Evolutionary conservation across 1,284 basidiomycete genomes (phyloP).

Genomic region (Schizophyllum commune): DNA sequence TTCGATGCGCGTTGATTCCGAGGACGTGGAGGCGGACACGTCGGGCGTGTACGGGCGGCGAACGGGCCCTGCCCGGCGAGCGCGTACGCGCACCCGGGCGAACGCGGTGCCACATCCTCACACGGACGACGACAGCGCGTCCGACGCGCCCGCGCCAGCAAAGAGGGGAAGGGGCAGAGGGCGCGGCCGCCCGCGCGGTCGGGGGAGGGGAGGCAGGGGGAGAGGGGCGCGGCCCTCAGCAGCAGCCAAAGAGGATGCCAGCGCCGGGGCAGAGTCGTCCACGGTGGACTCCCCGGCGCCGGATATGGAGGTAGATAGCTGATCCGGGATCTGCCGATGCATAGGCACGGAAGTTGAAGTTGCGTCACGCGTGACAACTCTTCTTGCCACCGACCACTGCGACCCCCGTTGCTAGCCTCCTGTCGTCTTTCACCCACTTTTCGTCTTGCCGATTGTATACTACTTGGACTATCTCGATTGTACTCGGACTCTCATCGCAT

Average conservation of each 20-base stretch:
- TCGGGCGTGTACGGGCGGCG: conserved; percentile 10
- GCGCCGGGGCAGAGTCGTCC: neutral
- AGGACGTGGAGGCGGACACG: conserved; percentile 25
- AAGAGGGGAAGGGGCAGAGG: conserved; percentile 22
- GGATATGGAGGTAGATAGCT: neutral
- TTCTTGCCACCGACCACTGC: neutral
- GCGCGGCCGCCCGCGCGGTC: conserved; percentile 15
- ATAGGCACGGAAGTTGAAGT: neutral
- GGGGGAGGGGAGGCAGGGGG: conserved; percentile 15
- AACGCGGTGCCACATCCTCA: neutral
- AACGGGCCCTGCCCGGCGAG: conserved; percentile 18
- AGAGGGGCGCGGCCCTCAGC: conserved; percentile 8
- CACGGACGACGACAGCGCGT: conserved; percentile 22
- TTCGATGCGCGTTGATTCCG: conserved; percentile 35
- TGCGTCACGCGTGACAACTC: neutral
- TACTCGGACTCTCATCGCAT: too few relatives aligned
- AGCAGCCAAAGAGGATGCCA: conserved; percentile 10
- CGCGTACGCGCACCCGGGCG: conserved; percentile 6
- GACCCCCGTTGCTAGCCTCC: too few relatives aligned
- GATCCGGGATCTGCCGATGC: neutral
- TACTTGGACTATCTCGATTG: too few relatives aligned
- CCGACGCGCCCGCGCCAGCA: conserved; percentile 13
- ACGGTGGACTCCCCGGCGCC: neutral
- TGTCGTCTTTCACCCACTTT: too few relatives aligned
- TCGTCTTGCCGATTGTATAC: too few relatives aligned